Percentiles rank a stretch among this genome's conserved stretches.
Evolutionary conservation across 768 basidiomycete species (phyloP).

Genomic region (Leccinum sublutescens): DNA sequence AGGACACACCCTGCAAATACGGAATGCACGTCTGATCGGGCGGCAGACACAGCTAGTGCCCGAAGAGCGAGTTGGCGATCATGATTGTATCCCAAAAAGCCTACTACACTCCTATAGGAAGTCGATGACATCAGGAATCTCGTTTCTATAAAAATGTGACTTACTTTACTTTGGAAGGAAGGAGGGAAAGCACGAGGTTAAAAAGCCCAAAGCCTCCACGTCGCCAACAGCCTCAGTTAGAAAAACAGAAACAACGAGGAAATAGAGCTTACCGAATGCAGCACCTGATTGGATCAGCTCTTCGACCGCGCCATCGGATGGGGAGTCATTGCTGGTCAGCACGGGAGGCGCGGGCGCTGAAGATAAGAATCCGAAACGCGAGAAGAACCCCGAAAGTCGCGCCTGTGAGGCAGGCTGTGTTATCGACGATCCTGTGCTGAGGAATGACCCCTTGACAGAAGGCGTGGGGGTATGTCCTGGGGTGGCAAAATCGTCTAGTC

Average conservation of each 20-base stretch:
- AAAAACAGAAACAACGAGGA: not conserved
- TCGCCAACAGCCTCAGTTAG: not conserved
- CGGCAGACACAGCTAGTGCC: slow-evolving; percentile 66
- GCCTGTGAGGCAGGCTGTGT: slow-evolving; percentile 17
- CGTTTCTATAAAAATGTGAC: slow-evolving; percentile 13
- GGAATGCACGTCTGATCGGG: slow-evolving; percentile 66
- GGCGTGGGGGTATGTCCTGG: slow-evolving; percentile 34
- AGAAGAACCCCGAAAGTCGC: slow-evolving; percentile 35
- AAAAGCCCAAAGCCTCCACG: slow-evolving; percentile 61
- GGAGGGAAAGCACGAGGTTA: slow-evolving; percentile 74
- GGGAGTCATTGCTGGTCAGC: slow-evolving; percentile 15
- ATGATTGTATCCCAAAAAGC: slow-evolving; percentile 74
- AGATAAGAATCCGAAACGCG: slow-evolving; percentile 32
- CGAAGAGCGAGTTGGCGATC: slow-evolving; percentile 67
- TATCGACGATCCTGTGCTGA: slow-evolving; percentile 14
- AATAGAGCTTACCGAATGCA: slow-evolving; percentile 61
- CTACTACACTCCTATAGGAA: slow-evolving; percentile 58
- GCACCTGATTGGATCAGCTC: slow-evolving; percentile 73
- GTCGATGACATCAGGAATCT: not conserved
- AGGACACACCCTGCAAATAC: slow-evolving; percentile 68
- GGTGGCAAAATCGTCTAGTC: slow-evolving; percentile 46
- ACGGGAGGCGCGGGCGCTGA: slow-evolving; percentile 13
- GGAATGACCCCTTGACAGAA: slow-evolving; percentile 36
- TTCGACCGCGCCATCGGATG: slow-evolving; percentile 58
- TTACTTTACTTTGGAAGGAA: slow-evolving; percentile 70